phyloP scores from a whole-genome alignment of 345 rosid species.

The Citrus australasica region DNA sequence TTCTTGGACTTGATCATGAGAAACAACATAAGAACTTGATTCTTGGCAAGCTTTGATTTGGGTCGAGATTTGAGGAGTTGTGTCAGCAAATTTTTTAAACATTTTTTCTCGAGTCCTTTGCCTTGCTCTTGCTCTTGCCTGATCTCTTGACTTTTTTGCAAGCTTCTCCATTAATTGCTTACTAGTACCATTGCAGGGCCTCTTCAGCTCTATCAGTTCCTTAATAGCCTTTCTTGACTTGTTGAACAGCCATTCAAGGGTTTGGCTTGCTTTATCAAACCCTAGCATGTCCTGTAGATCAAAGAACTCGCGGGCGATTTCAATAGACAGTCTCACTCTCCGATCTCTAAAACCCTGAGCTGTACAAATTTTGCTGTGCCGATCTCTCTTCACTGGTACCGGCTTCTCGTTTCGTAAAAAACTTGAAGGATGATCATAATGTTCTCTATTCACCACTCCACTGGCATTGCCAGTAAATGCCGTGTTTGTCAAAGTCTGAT shows the following conservation, averaged over 20 bases:
- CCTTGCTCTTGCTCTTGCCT: conserved; percentile 63
- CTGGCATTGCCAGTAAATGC: conserved; percentile 2
- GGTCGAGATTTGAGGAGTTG: conserved; percentile 25
- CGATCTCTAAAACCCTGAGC: conserved; percentile 80
- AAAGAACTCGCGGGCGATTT: conserved; percentile 65
- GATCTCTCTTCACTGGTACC: conserved; percentile 42
- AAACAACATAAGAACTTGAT: conserved; percentile 9
- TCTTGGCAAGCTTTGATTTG: conserved; percentile 26
- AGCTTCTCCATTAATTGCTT: conserved; percentile 14
- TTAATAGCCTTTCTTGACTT: conserved; percentile 59
- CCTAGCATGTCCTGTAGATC: conserved; percentile 87
- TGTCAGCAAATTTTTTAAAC: conserved; percentile 24
- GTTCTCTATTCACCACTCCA: conserved; percentile 7
- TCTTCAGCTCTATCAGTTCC: conserved; percentile 29
- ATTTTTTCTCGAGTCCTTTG: conserved; percentile 42
- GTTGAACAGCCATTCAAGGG: conserved; percentile 75
- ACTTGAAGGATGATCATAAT: neutral
- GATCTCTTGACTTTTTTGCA: conserved; percentile 41
- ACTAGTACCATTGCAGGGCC: neutral
- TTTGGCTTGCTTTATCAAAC: conserved; percentile 78
- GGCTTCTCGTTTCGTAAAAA: conserved; percentile 18
- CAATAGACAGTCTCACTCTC: conserved; percentile 80
- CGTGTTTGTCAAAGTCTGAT: conserved; percentile 18
- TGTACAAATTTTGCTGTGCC: conserved; percentile 76
- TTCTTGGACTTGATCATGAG: conserved; percentile 16